These are phyloP conservation scores for Nemania abortiva DNA, from an alignment of 2,329 filamentous ascomycete genomes.

Conservation along the genomic window DNA sequence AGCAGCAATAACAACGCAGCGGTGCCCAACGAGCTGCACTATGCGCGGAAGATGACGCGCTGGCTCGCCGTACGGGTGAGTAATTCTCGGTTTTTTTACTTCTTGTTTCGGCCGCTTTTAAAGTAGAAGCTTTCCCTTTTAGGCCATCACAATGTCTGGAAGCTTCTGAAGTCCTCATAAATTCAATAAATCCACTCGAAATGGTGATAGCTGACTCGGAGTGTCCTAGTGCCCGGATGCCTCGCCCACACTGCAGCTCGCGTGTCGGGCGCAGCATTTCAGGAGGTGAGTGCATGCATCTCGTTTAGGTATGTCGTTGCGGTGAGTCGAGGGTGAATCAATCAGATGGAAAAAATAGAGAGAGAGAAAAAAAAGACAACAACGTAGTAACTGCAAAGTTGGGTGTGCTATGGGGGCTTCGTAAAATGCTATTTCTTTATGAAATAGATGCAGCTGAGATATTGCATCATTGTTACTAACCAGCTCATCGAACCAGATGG, in stretches of 20 bases:
- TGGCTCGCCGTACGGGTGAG: constrained; percentile 77
- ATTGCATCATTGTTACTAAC: too few relatives aligned
- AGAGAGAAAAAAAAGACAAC: not conserved
- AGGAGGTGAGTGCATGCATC: constrained; percentile 62
- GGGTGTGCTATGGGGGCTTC: not conserved
- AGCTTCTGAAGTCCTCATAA: too few relatives aligned
- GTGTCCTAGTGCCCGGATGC: constrained; percentile 70
- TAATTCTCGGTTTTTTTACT: too few relatives aligned
- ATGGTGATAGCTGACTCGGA: too few relatives aligned
- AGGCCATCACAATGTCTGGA: too few relatives aligned
- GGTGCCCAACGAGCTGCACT: constrained; percentile 83
- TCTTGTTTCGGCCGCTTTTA: too few relatives aligned
- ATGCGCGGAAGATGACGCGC: constrained; percentile 81
- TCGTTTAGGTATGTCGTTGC: constrained; percentile 11
- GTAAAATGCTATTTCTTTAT: not conserved
- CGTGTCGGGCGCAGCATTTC: constrained; percentile 87
- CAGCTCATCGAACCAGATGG: too few relatives aligned
- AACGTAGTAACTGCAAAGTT: not conserved
- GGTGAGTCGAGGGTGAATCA: not conserved
- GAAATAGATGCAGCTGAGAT: too few relatives aligned
- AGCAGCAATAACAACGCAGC: constrained; percentile 49
- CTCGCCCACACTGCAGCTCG: constrained; percentile 76
- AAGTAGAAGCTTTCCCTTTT: too few relatives aligned
- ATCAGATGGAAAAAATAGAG: not conserved
- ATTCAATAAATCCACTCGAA: too few relatives aligned